Conservation (phyloP, 1,284 basidiomycete species). For the Abortiporus biennis region DNA sequence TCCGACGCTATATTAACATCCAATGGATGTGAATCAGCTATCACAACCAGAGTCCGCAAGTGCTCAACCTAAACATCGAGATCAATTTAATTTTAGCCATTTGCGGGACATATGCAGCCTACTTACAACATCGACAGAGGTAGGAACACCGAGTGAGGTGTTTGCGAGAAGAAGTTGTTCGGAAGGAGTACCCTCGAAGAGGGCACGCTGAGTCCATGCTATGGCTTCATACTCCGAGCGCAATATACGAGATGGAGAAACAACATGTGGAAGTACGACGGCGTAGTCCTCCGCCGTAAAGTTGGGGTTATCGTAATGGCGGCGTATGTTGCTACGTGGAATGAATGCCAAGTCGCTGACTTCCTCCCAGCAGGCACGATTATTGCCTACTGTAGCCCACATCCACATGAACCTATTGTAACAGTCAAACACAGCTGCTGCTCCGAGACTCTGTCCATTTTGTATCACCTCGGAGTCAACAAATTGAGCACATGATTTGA, state of each 20-base stretch:
- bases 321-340: conserved; percentile 21
- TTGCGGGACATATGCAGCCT: not conserved
- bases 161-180: conserved; percentile 27
- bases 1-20: conserved; percentile 13
- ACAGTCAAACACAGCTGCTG: conserved; percentile 25
- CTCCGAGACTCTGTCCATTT: conserved; percentile 16
- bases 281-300: conserved; percentile 16
- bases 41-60: conserved; percentile 24
- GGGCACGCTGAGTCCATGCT: conserved; percentile 39
- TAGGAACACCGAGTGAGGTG: conserved; percentile 30
- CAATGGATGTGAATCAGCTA: conserved; percentile 19
- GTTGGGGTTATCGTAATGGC: conserved; percentile 10
- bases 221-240: conserved; percentile 28
- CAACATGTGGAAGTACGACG: conserved; percentile 22
- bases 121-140: conserved; percentile 35
- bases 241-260: conserved; percentile 31
- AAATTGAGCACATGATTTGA: conserved; percentile 11
- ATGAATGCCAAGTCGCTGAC: conserved; percentile 32
- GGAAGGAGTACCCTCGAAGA: conserved; percentile 23
- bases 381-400: conserved; percentile 26
- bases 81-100: not conserved
- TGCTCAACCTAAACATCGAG: conserved; percentile 28
- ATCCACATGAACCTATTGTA: conserved; percentile 28
- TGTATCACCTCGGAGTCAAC: not conserved
- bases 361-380: conserved; percentile 22